These are phyloP conservation scores for Peronospora farinosa DNA, from an alignment of 352 stramenopile species.

Conservation along the genomic window DNA sequence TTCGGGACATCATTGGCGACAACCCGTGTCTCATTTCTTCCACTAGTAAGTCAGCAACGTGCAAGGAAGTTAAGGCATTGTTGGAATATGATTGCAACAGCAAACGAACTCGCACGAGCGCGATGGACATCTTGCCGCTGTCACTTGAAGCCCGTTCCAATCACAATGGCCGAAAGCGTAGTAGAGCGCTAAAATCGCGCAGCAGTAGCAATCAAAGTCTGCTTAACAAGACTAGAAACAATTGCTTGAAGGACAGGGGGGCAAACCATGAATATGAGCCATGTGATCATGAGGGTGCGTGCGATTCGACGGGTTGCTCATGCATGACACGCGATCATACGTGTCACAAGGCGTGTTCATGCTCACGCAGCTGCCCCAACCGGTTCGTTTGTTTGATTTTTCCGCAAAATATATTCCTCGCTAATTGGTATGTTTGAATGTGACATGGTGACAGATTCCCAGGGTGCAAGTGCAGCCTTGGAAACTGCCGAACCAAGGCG, in stretches of 20 bases:
- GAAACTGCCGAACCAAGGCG: constrained; percentile 57
- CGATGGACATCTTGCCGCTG: constrained; percentile 30
- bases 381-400: constrained; percentile 25
- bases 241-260: constrained; percentile 53
- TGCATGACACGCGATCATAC: constrained; percentile 74
- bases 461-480: constrained; percentile 47
- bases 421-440: constrained; percentile 8
- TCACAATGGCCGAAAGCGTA: constrained; percentile 42
- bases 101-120: constrained; percentile 16
- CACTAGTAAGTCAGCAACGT: constrained; percentile 51
- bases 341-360: constrained; percentile 81
- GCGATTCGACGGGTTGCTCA: constrained; percentile 47
- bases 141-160: constrained; percentile 35
- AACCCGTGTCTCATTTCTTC: constrained; percentile 62
- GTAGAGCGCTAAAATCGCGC: constrained; percentile 15
- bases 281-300: constrained; percentile 70
- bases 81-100: constrained; percentile 40
- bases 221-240: constrained; percentile 57
- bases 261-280: constrained; percentile 72
- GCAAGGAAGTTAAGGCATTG: constrained; percentile 47
- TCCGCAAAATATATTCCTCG: not conserved
- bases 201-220: constrained; percentile 60
- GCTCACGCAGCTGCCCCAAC: constrained; percentile 66
- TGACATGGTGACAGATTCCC: constrained; percentile 29
- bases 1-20: constrained; percentile 46